A percentile compares a stretch with the other conserved stretches of the same genome.
Conservation (phyloP, 805 yeast species). For the Brettanomyces custersianus region DNA sequence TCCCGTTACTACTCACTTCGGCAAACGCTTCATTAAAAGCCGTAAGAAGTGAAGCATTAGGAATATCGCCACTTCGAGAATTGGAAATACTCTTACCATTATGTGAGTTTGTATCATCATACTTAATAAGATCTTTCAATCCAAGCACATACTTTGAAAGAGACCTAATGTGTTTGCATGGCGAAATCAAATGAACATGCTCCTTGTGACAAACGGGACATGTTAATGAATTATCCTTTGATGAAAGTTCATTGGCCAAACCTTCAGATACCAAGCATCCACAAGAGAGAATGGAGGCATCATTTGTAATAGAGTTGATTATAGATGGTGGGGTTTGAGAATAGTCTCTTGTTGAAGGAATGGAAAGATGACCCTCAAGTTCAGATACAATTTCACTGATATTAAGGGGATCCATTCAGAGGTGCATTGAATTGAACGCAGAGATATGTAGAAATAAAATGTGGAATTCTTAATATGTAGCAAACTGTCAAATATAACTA, state of each 20-base stretch:
- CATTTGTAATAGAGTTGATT: conserved; percentile 16
- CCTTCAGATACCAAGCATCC: conserved; percentile 32
- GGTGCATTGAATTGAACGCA: too few species aligned
- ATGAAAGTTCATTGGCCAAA: conserved; percentile 17
- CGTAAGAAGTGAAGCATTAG: conserved; percentile 14
- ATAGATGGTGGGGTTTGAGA: conserved; percentile 14
- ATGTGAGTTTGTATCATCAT: conserved; percentile 3
- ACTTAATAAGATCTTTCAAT: conserved; percentile 8
- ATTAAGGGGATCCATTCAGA: too few species aligned
- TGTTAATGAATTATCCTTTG: conserved; percentile 13
- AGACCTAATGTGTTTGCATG: conserved; percentile 27
- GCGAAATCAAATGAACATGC: conserved; percentile 18
- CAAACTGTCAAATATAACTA: too few species aligned
- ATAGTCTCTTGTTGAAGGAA: conserved; percentile 18
- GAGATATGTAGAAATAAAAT: too few species aligned
- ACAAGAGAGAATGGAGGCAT: conserved; percentile 27
- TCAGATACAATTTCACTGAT: conserved; percentile 3
- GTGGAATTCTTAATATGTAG: too few species aligned
- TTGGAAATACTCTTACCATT: not conserved
- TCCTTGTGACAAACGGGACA: conserved; percentile 30
- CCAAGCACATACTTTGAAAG: conserved; percentile 10
- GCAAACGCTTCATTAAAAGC: conserved; percentile 28
- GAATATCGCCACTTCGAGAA: too few species aligned
- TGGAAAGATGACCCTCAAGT: conserved; percentile 11
- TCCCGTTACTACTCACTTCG: conserved; percentile 16